Base-by-base conservation (phyloP, 495 filamentous ascomycete species). In the Opeltia flavorubescens region DNA sequence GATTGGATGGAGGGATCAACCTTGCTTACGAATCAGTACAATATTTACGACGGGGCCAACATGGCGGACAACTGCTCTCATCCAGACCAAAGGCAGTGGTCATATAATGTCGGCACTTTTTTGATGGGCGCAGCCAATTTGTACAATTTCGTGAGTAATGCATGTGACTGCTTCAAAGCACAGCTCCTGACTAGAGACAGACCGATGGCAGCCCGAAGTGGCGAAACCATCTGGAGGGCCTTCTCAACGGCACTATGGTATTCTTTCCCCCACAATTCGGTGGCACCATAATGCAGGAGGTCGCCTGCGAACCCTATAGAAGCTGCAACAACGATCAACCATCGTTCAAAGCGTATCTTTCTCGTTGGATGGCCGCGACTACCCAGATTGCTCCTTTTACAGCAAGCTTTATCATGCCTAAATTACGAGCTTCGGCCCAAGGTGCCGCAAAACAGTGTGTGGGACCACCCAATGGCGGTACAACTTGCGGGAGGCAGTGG, bases 341-440 rank as follows among this genome's bases (percentile, higher is more conserved):
- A 43, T 76, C 77, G 21, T 91, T 93, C 73, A 89, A 89, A 58
- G 83, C 82, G 4, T 83, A 86, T 52, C 67, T 87, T 6, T 66
- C 80, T 5, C 74, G 80, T 5, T 89, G 84, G 82, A 75, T 94
- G 65, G 77, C 81, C 1, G 70, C 76, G 5, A 76, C 79, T 4
- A 77, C 78, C 0, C 77, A 86, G 48, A 71, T 88, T 1, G 66
- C 67, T 11, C 69, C 69, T 4, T 81, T 72, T 55, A 84, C 78
- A 2, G 67, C 62, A 35, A 51, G 66, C 33, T 56, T 61, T 9
- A 77, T 93, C 57, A 72, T 80, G 59, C 74, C 76, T 0, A 67
- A 76, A 38, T 67, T 94, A 8, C 59, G 64, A 33, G 68, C 72
- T 2, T 83, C 80, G 0, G 83, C 83, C 21, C 38, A 59, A 27